A percentile compares a stretch with the other conserved stretches of the same genome.
Conservation (phyloP, 345 rosid species). For the Hibiscus syriacus region DNA sequence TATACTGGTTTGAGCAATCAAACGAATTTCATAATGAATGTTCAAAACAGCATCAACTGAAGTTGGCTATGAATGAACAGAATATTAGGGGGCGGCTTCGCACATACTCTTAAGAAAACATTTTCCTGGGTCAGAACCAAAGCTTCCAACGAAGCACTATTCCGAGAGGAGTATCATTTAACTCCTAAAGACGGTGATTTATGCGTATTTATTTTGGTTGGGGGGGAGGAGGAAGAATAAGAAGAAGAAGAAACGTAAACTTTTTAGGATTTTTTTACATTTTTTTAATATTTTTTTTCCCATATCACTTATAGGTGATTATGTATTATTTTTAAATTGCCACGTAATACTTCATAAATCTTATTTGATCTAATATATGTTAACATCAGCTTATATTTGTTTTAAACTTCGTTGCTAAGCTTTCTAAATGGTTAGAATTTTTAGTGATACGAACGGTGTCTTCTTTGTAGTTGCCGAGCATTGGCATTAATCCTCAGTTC, state of each 20-base stretch:
- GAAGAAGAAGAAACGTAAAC: no score
- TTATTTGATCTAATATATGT: background rate
- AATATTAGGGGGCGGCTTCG: constrained; percentile 22
- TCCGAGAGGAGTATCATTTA: constrained; percentile 85
- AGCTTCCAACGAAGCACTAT: constrained; percentile 30
- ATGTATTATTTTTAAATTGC: no score
- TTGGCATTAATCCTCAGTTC: constrained; percentile 80
- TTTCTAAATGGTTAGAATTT: constrained; percentile 1
- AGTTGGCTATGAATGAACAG: constrained; percentile 13
- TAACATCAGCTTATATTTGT: constrained; percentile 12
- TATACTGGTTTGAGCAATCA: constrained; percentile 64
- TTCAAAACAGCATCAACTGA: constrained; percentile 39
- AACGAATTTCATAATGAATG: constrained; percentile 42
- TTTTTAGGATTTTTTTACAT: no score
- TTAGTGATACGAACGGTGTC: constrained; percentile 18
- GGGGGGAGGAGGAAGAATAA: no score
- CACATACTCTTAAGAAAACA: constrained; percentile 44
- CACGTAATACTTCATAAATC: background rate
- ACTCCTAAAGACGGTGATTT: constrained; percentile 65
- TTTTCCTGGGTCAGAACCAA: constrained; percentile 55
- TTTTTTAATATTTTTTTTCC: no score
- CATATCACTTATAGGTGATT: no score
- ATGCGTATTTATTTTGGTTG: no score
- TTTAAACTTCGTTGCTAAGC: background rate
- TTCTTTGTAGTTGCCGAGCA: constrained; percentile 61